These are phyloP conservation scores for Furcasterigmium sp. DNA, from an alignment of 2,329 filamentous ascomycete genomes.

Conservation along the genomic window DNA sequence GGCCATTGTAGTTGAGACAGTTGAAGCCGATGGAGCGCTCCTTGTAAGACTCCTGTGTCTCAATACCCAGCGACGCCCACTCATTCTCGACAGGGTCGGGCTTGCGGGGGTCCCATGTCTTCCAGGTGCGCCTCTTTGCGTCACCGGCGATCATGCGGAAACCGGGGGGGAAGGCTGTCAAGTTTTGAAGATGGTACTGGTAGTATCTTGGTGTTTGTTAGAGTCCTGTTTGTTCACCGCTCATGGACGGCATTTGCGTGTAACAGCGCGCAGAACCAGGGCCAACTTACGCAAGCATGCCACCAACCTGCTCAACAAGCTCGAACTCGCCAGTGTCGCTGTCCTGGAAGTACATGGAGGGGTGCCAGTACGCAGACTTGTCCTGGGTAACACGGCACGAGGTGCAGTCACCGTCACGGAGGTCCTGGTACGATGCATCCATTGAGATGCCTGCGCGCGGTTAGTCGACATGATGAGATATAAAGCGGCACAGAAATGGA, in stretches of 20 bases:
- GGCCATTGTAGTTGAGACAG: slow-evolving; percentile 73
- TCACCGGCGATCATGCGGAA: slow-evolving; percentile 83
- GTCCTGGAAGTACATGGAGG: slow-evolving; percentile 72
- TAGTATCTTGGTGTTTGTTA: slow-evolving; percentile 63
- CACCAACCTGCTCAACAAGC: slow-evolving; percentile 68
- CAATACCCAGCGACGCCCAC: slow-evolving; percentile 62
- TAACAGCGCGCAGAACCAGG: no score
- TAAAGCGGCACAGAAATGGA: no score
- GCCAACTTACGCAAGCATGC: slow-evolving; percentile 83
- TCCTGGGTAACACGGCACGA: slow-evolving; percentile 77
- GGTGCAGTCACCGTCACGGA: slow-evolving; percentile 64
- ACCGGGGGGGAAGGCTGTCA: slow-evolving; percentile 68
- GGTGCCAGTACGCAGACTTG: slow-evolving; percentile 85
- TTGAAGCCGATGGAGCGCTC: slow-evolving; percentile 92
- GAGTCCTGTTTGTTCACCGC: no score
- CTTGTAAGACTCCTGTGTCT: slow-evolving; percentile 60
- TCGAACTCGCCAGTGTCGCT: slow-evolving; percentile 57
- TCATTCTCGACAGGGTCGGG: slow-evolving; percentile 61
- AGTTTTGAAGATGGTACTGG: slow-evolving; percentile 60
- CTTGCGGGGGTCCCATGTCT: slow-evolving; percentile 59
- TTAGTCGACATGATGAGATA: slow-evolving; percentile 12
- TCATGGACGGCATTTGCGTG: no score
- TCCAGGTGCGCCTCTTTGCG: slow-evolving; percentile 63
- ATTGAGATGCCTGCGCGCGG: slow-evolving; percentile 55
- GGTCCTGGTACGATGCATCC: slow-evolving; percentile 48